Percentiles rank a stretch among this genome's conserved stretches.
Evolutionary conservation across 441 rosid species (phyloP).

Genomic region (Sinapis alba): DNA sequence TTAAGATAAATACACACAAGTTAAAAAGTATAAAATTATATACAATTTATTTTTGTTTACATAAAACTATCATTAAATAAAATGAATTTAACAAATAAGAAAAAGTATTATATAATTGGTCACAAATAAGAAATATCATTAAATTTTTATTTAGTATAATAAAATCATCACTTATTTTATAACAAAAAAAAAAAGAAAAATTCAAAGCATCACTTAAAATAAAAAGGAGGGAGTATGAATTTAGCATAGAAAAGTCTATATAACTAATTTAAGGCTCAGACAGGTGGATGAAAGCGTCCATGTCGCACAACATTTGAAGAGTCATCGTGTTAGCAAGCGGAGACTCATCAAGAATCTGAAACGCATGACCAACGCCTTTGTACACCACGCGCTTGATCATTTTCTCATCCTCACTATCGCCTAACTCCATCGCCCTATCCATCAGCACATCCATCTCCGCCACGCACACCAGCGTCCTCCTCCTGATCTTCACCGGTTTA

Average conservation of each 20-base stretch:
- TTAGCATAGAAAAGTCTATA: not conserved
- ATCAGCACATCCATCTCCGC: conserved; percentile 73
- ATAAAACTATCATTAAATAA: no score
- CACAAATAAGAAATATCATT: no score
- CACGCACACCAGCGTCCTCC: conserved; percentile 55
- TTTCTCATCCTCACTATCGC: conserved; percentile 37
- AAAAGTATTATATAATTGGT: no score
- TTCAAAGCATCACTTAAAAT: no score
- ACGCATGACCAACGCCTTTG: conserved; percentile 83
- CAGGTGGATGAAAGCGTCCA: conserved; percentile 49
- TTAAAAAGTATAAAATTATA: no score
- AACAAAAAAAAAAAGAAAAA: no score
- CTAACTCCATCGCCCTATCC: conserved; percentile 66
- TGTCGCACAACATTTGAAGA: conserved; percentile 56
- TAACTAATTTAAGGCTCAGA: conserved; percentile 11
- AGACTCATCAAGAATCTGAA: conserved; percentile 69
- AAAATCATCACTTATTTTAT: no score
- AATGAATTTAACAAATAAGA: no score
- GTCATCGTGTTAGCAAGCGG: conserved; percentile 52
- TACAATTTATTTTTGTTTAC: no score
- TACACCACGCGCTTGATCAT: conserved; percentile 52
- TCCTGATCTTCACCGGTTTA: conserved; percentile 48
- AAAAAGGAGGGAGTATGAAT: no score
- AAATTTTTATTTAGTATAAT: no score
- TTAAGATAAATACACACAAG: no score